phyloP scores from a whole-genome alignment of 768 basidiomycete species.

The Lyophyllum shimeji region DNA sequence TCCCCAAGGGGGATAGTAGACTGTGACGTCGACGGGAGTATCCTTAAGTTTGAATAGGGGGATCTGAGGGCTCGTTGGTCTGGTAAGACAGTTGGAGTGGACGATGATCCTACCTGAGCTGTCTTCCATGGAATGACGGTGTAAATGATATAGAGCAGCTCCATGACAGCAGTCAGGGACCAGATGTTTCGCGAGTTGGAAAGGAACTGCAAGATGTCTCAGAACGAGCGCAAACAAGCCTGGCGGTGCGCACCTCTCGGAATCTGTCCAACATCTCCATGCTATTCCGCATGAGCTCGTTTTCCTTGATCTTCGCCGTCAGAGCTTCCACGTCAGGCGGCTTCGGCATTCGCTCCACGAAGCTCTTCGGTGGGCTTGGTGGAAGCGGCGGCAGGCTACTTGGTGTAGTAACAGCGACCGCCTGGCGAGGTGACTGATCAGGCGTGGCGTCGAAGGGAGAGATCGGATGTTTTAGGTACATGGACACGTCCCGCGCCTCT shows the following conservation, averaged over 20 bases:
- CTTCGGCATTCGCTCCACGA: constrained; percentile 34
- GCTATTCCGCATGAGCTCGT: constrained; percentile 35
- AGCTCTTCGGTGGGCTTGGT: constrained; percentile 37
- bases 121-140: constrained; percentile 54
- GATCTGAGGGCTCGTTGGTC: constrained; percentile 19
- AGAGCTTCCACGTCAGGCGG: constrained; percentile 29
- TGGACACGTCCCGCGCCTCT: constrained; percentile 51
- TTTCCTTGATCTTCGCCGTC: constrained; percentile 30
- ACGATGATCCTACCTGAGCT: constrained; percentile 33
- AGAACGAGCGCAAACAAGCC: background rate
- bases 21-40: constrained; percentile 18
- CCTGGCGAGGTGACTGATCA: constrained; percentile 22
- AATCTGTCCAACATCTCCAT: constrained; percentile 35
- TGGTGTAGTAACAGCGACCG: constrained; percentile 31
- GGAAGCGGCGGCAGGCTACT: constrained; percentile 40
- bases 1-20: constrained; percentile 50
- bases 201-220: constrained; percentile 41
- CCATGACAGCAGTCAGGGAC: constrained; percentile 50
- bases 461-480: constrained; percentile 46
- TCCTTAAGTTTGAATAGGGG: constrained; percentile 23
- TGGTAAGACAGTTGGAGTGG: background rate
- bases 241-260: constrained; percentile 32
- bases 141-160: constrained; percentile 53
- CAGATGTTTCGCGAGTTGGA: constrained; percentile 69
- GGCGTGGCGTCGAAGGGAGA: constrained; percentile 35